Evolutionary conservation across 352 stramenopile species (phyloP).

Genomic region (Phytopythium oedochilum): DNA sequence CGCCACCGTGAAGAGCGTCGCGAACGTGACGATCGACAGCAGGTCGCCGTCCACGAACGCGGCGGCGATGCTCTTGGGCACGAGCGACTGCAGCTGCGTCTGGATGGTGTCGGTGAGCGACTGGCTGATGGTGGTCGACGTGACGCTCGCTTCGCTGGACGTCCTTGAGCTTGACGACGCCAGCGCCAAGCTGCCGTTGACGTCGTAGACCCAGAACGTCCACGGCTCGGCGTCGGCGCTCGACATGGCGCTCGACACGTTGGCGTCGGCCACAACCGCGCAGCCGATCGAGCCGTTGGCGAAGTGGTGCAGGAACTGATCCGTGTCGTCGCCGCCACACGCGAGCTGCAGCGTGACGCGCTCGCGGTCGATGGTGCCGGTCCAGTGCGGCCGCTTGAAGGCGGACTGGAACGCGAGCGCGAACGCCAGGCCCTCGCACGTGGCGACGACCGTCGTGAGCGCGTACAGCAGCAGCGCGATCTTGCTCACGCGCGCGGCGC

Average conservation of each 20-base stretch:
- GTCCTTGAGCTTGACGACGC: constrained; percentile 1
- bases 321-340: constrained; percentile 4
- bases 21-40: constrained; percentile 48
- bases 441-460: constrained; percentile 24
- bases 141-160: neutral
- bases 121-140: constrained; percentile 3
- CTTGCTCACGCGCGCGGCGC: constrained; percentile 26
- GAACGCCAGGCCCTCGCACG: constrained; percentile 23
- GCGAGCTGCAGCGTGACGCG: constrained; percentile 16
- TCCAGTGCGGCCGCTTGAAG: constrained; percentile 15
- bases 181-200: constrained; percentile 24
- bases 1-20: constrained; percentile 29
- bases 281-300: constrained; percentile 2
- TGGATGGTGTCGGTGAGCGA: constrained; percentile 24
- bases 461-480: constrained; percentile 25
- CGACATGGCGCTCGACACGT: constrained; percentile 19
- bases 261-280: constrained; percentile 9
- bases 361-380: constrained; percentile 4
- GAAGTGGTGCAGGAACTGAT: constrained; percentile 5
- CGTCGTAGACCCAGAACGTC: constrained; percentile 25
- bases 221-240: constrained; percentile 10
- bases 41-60: constrained; percentile 31
- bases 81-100: constrained; percentile 23
- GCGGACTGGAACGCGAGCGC: constrained; percentile 28
- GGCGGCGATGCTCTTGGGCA: constrained; percentile 34